phyloP scores from a whole-genome alignment of 164 flowering plant species.

The Macadamia tetraphylla region DNA sequence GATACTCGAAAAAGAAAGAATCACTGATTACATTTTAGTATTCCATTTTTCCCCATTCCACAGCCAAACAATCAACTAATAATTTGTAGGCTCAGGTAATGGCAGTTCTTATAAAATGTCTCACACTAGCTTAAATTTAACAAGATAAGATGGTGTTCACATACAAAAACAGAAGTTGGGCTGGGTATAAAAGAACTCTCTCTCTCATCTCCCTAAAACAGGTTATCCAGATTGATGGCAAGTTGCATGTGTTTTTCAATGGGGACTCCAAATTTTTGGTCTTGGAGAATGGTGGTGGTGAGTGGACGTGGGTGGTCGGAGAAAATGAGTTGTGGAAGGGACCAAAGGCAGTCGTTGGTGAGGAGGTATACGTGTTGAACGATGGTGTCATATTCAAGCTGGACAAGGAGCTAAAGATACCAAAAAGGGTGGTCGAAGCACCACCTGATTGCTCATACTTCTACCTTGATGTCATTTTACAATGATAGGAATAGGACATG shows the following conservation, averaged over 20 bases:
- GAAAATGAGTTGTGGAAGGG: conserved; percentile 87
- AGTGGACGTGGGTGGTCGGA: conserved; percentile 51
- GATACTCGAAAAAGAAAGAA: too few species aligned
- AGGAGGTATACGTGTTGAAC: conserved; percentile 64
- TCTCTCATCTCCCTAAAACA: conserved; percentile 3
- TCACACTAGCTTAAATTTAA: background rate
- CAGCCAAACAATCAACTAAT: too few species aligned
- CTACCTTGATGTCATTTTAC: conserved; percentile 71
- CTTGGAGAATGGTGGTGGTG: conserved; percentile 31
- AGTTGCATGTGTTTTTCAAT: conserved; percentile 82
- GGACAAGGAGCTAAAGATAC: conserved; percentile 30
- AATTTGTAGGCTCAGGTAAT: background rate
- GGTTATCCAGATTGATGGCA: conserved; percentile 64
- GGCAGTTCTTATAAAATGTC: background rate
- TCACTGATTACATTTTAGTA: too few species aligned
- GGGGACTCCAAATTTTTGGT: conserved; percentile 77
- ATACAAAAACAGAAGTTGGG: background rate
- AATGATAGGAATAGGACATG: conserved; percentile 59
- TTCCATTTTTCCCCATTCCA: too few species aligned
- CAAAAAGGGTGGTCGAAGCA: conserved; percentile 29
- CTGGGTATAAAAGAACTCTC: too few species aligned
- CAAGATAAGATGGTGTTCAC: background rate
- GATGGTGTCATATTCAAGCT: conserved; percentile 65
- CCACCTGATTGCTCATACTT: conserved; percentile 10
- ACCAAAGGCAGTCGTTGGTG: conserved; percentile 77